Conservation (phyloP, 352 stramenopile genomes). For the Globisporangium solare region DNA sequence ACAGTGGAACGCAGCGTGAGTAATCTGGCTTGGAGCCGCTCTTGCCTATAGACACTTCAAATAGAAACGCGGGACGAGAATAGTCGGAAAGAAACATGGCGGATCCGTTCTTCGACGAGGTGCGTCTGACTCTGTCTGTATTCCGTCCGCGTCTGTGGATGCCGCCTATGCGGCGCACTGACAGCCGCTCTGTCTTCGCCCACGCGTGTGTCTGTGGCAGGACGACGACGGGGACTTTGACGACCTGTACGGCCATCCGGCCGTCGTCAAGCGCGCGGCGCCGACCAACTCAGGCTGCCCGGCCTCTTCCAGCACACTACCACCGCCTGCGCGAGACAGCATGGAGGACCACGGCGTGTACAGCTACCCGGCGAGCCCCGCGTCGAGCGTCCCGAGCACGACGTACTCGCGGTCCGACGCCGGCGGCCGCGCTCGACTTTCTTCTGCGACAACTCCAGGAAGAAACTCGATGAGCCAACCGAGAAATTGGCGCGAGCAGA, state of each 20-base stretch:
- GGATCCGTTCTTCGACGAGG: conserved; percentile 52
- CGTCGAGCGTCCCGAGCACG: conserved; percentile 13
- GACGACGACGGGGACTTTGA: conserved; percentile 77
- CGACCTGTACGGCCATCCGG: conserved; percentile 67
- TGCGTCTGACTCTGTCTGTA: not conserved
- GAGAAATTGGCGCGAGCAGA: conserved; percentile 3
- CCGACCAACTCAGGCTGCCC: not conserved
- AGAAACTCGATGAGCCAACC: not conserved
- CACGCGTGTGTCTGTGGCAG: not conserved
- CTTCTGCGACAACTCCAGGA: not conserved
- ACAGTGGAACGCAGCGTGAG: too few relatives aligned
- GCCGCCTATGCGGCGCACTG: not conserved
- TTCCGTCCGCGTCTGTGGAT: not conserved
- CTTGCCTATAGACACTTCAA: conserved; percentile 8
- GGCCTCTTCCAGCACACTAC: too few relatives aligned
- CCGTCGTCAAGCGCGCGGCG: conserved; percentile 21
- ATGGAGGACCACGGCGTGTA: conserved; percentile 4
- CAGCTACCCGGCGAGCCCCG: conserved; percentile 13
- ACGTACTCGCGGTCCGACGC: conserved; percentile 11
- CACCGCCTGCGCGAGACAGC: not conserved
- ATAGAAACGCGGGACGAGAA: conserved; percentile 8
- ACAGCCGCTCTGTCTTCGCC: not conserved
- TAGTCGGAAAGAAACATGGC: conserved; percentile 12
- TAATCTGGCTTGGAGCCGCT: too few relatives aligned
- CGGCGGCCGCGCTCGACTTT: not conserved